Evolutionary conservation across 2,329 filamentous ascomycete genomes (phyloP), one percentile per base, ranked within the genome.

Genomic region (Tolypocladium inflatum): DNA sequence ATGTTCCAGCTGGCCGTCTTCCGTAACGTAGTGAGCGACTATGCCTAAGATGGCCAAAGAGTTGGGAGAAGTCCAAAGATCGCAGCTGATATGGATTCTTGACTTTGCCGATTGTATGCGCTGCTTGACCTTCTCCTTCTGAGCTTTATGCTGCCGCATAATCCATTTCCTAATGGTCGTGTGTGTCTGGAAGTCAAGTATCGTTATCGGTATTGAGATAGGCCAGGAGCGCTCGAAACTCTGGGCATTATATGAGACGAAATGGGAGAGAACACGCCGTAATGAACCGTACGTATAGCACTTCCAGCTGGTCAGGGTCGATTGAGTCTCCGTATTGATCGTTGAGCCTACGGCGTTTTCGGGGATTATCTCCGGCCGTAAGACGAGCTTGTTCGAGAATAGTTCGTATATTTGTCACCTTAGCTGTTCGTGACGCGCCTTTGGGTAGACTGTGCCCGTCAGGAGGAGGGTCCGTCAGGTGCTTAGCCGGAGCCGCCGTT

Each of bases 401-500:
- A 19, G 57, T 54, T 30, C 55, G 54, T 33, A 58, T 58, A 10
- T 48, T 58, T 21, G 50, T 39, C 41, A 60, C 55, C 42, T 58
- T 58, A 15, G 54, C 42, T 21, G 41, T 57, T 57, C 57, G 51
- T 38, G 48, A 57, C 10, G 57, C 55, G 50, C 41, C 30, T 56
- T 56, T 56, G 7, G 55, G 55, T 4, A 60, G 59, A 39, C 57
- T 50, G 41, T 60, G 57, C 17, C 59, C 56, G 17, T 55, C 56
- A 51, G 57, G 59, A 50, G 59, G 59, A 50, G 59, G 57, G 41
- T 57, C 57, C 41, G 52, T 60, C 2, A 58, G 59, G 55, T 60
- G 59, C 52, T 54, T 57, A n/a, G 59, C 59, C 23, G 55, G 57
- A 57, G 59, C 50, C 39, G 57, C 57, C 52, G n/a, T 60, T 50